These are phyloP conservation scores for Metroxylon sagu DNA, from an alignment of 176 grass and related monocot species.

Conservation along the genomic window DNA sequence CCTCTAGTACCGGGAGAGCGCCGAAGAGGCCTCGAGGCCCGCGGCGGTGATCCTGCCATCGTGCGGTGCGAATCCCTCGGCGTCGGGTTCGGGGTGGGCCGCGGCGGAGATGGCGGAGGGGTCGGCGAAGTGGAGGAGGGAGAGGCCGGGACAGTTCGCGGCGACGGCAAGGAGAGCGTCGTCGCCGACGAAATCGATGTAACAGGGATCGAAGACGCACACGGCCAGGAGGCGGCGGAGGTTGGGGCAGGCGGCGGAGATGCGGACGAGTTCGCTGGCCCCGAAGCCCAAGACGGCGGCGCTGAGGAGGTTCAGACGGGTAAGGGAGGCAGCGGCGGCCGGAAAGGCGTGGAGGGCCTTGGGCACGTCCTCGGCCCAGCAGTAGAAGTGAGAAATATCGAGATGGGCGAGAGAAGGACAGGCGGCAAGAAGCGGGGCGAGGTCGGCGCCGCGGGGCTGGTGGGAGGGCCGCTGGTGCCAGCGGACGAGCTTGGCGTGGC, in stretches of 20 bases:
- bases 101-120: slow-evolving; percentile 24
- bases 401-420: slow-evolving; percentile 39
- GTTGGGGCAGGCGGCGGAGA: slow-evolving; percentile 51
- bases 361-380: slow-evolving; percentile 86
- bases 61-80: slow-evolving; percentile 18
- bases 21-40: slow-evolving; percentile 57
- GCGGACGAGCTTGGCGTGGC: slow-evolving; percentile 63
- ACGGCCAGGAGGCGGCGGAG: slow-evolving; percentile 53
- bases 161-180: slow-evolving; percentile 26
- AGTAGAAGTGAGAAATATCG: slow-evolving; percentile 92
- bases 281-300: slow-evolving; percentile 70
- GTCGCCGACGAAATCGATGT: slow-evolving; percentile 61
- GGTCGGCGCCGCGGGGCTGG: slow-evolving; percentile 53
- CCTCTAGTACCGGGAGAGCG: slow-evolving; percentile 47
- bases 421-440: slow-evolving; percentile 43
- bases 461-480: slow-evolving; percentile 74
- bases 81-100: background rate
- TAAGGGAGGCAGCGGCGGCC: slow-evolving; percentile 28
- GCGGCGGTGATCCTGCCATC: slow-evolving; percentile 48
- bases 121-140: slow-evolving; percentile 58
- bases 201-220: slow-evolving; percentile 72
- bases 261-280: slow-evolving; percentile 42
- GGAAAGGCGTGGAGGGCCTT: slow-evolving; percentile 43
- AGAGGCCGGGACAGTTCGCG: slow-evolving; percentile 38
- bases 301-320: slow-evolving; percentile 62